Base-by-base conservation (phyloP, 164 flowering plant species). In the Nymphaea thermarum region DNA sequence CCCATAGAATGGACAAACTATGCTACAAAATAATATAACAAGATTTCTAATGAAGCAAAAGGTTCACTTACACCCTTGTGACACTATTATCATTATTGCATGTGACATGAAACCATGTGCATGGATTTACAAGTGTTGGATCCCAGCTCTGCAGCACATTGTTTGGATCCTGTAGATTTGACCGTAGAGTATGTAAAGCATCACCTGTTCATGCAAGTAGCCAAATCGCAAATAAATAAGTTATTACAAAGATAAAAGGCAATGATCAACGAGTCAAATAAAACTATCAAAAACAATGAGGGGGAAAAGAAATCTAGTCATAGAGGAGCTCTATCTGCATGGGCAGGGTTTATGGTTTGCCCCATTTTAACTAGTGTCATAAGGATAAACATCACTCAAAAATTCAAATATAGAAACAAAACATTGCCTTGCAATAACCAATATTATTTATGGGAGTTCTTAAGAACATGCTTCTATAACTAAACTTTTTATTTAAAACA, bases 41-140 rank as follows among this genome's bases (percentile, higher is more conserved):
- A 25, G 41, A 15, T 61, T 5, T 61, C 14, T 61, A 16, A 61
- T 16, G 51, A 65, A 63, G 41, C 60, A 57, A 51, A 41, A 61
- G 6, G 25, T n/a, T 68, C 6, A 42, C 84, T 81, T 83, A 93
- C 98, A 93, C 93, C 84, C 96, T 82, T 74, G 87, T 90, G 68
- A 90, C 98, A 79, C 95, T 90, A 71, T 90, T 90, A 60, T 93
- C 98, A 66, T 79, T 86, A 82, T 88, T 90, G 77, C 98, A 90
- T 57, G 95, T 90, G 53, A 93, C 95, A 79, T 93, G 98, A 75
- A 88, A 88, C 98, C 98, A 90, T 44, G 96, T 90, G 75, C 98
- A 93, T 4, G 98, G 98, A 65, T 88, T 93, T 61, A 90, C 96
- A 60, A 93, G 89, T 5, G 95, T 90, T 44, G 96, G 95, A 79